Evolutionary conservation across 2,329 filamentous ascomycete species (phyloP).

Genomic region (Alternaria tenuissima): DNA sequence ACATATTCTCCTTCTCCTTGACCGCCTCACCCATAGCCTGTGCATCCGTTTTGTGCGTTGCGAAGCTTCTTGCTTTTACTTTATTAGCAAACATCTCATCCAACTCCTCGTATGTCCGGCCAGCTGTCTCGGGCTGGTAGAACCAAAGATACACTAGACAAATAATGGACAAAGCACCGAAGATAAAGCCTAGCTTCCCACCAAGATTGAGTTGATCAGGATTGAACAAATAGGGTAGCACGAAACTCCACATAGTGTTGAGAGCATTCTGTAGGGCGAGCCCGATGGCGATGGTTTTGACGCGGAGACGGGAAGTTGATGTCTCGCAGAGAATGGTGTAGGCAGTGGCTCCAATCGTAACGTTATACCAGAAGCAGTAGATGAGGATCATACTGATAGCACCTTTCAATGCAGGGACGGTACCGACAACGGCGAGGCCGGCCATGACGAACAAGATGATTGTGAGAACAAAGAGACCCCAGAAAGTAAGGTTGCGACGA

Average conservation of each 20-base stretch:
- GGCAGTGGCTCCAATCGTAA: slow-evolving; percentile 84
- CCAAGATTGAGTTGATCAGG: slow-evolving; percentile 66
- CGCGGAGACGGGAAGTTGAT: slow-evolving; percentile 77
- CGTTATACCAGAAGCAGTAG: slow-evolving; percentile 74
- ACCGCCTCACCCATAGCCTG: background rate
- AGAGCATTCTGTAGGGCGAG: slow-evolving; percentile 45
- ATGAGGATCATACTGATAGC: slow-evolving; percentile 44
- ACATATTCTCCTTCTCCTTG: background rate
- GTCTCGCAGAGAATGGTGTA: slow-evolving; percentile 86
- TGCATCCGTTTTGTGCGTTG: background rate
- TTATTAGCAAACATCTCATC: background rate
- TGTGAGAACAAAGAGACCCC: slow-evolving; percentile 64
- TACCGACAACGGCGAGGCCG: slow-evolving; percentile 33
- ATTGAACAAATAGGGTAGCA: slow-evolving; percentile 52
- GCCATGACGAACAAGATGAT: slow-evolving; percentile 73
- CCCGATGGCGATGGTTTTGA: slow-evolving; percentile 64
- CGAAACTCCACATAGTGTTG: slow-evolving; percentile 50
- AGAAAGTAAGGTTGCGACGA: slow-evolving; percentile 76
- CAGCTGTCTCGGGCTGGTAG: background rate
- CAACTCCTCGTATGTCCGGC: background rate
- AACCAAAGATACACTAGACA: slow-evolving; percentile 60
- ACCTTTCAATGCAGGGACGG: slow-evolving; percentile 61
- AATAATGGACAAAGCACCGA: slow-evolving; percentile 78
- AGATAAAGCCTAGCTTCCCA: slow-evolving; percentile 83
- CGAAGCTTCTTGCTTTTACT: background rate